phyloP scores from a whole-genome alignment of 164 flowering plant species.

The Umbilicus rupestris region DNA sequence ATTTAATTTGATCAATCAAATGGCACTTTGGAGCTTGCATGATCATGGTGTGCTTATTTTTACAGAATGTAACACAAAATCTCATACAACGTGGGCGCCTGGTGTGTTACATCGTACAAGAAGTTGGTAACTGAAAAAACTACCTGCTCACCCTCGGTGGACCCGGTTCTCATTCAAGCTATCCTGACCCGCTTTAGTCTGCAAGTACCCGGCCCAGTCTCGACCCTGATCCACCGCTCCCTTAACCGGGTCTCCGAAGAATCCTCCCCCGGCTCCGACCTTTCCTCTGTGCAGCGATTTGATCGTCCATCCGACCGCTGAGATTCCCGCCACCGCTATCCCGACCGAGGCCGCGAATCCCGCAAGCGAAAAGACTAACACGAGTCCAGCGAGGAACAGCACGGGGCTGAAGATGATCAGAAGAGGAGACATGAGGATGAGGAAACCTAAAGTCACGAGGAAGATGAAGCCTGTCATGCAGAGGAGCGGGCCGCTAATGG shows the following conservation, averaged over 20 bases:
- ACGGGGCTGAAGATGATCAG: constrained; percentile 25
- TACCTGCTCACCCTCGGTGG: neutral
- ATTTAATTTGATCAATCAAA: no score
- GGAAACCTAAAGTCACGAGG: constrained; percentile 14
- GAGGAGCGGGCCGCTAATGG: constrained; percentile 19
- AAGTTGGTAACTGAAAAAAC: neutral
- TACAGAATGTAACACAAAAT: no score
- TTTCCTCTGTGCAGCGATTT: neutral
- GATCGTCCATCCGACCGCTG: constrained; percentile 16
- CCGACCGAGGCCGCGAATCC: constrained; percentile 17
- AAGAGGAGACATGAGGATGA: constrained; percentile 22
- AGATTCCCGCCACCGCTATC: constrained; percentile 17
- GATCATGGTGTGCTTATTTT: no score
- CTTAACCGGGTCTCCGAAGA: neutral
- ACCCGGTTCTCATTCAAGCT: neutral
- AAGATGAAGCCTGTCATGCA: constrained; percentile 20
- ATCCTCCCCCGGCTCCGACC: neutral
- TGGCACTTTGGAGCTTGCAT: no score
- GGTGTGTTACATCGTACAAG: neutral
- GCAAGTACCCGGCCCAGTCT: constrained; percentile 12
- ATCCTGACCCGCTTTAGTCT: constrained; percentile 7
- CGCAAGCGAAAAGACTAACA: neutral
- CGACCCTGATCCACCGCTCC: constrained; percentile 8
- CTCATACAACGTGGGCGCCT: neutral
- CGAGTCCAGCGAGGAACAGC: constrained; percentile 13